Base-by-base conservation (phyloP, 2,329 filamentous ascomycete genomes). In the Pseudocercospora eumusae region DNA sequence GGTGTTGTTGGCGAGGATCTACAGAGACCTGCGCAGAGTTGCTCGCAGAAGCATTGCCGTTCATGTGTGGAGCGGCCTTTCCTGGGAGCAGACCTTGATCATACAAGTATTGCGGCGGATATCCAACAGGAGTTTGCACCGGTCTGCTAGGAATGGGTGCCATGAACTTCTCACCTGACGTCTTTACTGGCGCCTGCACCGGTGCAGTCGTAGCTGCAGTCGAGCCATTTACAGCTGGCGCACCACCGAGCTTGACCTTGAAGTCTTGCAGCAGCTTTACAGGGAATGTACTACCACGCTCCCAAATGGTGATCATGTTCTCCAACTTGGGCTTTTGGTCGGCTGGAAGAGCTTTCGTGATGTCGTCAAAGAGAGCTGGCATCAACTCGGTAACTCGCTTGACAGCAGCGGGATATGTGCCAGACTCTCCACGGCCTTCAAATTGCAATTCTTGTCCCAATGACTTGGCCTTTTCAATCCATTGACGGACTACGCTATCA, bases 401-500 rank as follows among this genome's bases (percentile, higher is more conserved):
- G 75, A 98, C 92, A 73, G 93, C 95, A 71, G 93, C 93, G 75
- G 92, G 92, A 83, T 89, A 97, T 59, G 93, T 97, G 75, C 95
- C 95, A 80, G 96, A 91, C 69, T 88, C 86, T 69, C 93, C 92
- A 78, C 87, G 84, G 80, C 90, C 90, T 59, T 74, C 71, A 23
- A 74, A 64, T 78, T 92, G 86, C 74, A 89, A 80, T 76, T 78
- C 75, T 69, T 98, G 93, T 73, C 90, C 91, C 70, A 90, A 85
- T 74, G 88, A 86, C 80, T 93, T 95, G 74, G 95, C 93, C 80
- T 92, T 90, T 78, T 98, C 93, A 82, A 96, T 88, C 93, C 95
- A 99, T 82, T 96, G 93, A 80, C 95, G 92, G 78, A 93, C 93
- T 86, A 99, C 93, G 83, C 93, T 96, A 85, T 99, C 95, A 93